phyloP scores from a whole-genome alignment of 2,329 filamentous ascomycete genomes.

The Eurotiales sp. region DNA sequence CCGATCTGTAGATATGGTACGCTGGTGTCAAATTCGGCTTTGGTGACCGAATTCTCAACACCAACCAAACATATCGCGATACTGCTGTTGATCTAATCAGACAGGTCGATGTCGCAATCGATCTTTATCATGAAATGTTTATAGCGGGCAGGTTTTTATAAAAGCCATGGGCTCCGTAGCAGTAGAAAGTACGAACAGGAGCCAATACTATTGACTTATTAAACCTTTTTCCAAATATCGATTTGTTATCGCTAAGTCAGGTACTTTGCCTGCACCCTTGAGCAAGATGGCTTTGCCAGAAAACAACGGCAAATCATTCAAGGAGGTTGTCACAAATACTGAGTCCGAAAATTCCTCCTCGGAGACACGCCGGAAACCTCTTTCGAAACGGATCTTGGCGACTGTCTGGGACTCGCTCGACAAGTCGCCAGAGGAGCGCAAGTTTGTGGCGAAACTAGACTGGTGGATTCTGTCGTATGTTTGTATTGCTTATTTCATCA shows the following conservation, averaged over 20 bases:
- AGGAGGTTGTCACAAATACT: background rate
- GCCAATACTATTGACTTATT: background rate
- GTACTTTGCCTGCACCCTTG: background rate
- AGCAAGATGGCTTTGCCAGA: background rate
- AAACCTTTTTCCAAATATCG: background rate
- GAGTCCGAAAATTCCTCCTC: background rate
- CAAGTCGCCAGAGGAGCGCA: constrained; percentile 32
- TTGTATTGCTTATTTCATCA: constrained; percentile 47
- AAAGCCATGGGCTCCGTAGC: background rate
- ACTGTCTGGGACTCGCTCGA: constrained; percentile 6
- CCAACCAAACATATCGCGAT: background rate
- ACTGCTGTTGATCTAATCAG: background rate
- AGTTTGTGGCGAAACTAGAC: constrained; percentile 49
- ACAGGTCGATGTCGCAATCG: background rate
- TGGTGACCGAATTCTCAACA: background rate
- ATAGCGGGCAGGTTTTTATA: background rate
- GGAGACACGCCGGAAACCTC: background rate
- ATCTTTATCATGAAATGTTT: background rate
- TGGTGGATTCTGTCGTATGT: constrained; percentile 46
- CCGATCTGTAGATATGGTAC: no score
- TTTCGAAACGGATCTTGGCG: constrained; percentile 1
- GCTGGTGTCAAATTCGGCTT: no score
- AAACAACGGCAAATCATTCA: background rate
- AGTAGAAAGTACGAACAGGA: background rate
- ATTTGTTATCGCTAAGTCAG: no score